Base-by-base conservation (phyloP, 2,329 filamentous ascomycete species). In the Metarhizium brunneum region DNA sequence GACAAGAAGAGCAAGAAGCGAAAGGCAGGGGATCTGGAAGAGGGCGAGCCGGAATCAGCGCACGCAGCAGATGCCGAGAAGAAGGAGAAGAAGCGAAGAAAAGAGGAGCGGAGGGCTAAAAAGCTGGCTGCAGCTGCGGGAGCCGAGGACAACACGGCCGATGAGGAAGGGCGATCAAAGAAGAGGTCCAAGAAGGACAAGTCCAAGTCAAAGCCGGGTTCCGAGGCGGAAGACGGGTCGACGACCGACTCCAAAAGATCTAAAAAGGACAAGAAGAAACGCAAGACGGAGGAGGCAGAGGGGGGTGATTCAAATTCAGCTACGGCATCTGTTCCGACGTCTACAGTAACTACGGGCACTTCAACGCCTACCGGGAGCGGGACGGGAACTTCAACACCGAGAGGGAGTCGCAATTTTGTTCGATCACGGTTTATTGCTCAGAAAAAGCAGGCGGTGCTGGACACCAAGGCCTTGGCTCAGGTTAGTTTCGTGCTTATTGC, bases 381-480 rank as follows among this genome's bases (percentile, higher is more conserved):
- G 54, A 74, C 71, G 50, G 73, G 72, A 54, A 74, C 71, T 49
- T 75, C 75, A 32, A 78, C 73, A 35, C 76, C 77, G 56, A 73
- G 68, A 58, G 72, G 71, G 8, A 83, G 80, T 51, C 81, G 90
- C 60, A 88, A 92, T 68, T 81, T 87, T 54, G 83, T 92, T 50
- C 79, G 92, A 60, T 84, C 88, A 62, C 81, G 90, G 58, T 90
- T 92, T 70, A 96, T 97, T 65, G 87, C 87, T 56, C 89, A 94
- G 64, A 97, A 97, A 76, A 85, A 84, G 64, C 83, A 86, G 74
- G 91, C 92, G 2, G 81, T 91, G 57, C 81, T 90, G 74, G 88
- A 96, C 69, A 80, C 85, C 51, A 84, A 87, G 65, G 89, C 91
- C 14, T 72, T 97, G 66, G 92, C 92, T 69, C 91, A 96, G 84